These are phyloP conservation scores for Solanum medicagineum DNA, from an alignment of 257 asterid genomes.

Conservation along the genomic window DNA sequence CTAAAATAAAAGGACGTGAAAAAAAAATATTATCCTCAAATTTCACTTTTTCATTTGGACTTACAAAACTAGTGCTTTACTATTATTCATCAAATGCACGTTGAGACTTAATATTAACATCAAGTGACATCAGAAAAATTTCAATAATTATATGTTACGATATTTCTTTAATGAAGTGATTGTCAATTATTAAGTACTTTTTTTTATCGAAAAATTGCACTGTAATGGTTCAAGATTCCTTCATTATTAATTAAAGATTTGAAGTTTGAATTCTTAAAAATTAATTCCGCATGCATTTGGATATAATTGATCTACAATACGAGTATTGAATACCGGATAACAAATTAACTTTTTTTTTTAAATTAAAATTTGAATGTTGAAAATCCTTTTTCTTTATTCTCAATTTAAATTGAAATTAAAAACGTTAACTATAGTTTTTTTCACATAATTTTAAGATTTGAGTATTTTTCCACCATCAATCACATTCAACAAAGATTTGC, in stretches of 20 bases:
- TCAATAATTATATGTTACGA: not conserved
- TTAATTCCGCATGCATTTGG: fast-evolving
- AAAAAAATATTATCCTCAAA: not conserved
- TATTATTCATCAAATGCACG: not conserved
- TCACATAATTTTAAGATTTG: not conserved
- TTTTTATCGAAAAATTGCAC: fast-evolving
- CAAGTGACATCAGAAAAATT: not conserved
- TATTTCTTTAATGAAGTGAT: not conserved
- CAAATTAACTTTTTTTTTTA: no score
- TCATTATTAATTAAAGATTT: not conserved
- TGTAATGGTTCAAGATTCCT: not conserved
- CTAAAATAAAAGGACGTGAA: not conserved
- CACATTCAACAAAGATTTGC: not conserved
- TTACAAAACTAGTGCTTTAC: not conserved
- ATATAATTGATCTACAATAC: not conserved
- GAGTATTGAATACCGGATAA: not conserved
- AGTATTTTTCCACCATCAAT: not conserved
- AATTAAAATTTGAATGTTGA: not conserved
- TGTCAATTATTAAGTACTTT: not conserved
- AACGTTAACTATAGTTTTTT: not conserved
- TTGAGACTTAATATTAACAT: not conserved
- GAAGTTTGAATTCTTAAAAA: not conserved
- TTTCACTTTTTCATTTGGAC: not conserved
- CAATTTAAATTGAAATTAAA: not conserved
- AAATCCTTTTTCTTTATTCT: not conserved